Evolutionary conservation across 2,329 filamentous ascomycete genomes (phyloP).

Genomic region (Periconia sp.): DNA sequence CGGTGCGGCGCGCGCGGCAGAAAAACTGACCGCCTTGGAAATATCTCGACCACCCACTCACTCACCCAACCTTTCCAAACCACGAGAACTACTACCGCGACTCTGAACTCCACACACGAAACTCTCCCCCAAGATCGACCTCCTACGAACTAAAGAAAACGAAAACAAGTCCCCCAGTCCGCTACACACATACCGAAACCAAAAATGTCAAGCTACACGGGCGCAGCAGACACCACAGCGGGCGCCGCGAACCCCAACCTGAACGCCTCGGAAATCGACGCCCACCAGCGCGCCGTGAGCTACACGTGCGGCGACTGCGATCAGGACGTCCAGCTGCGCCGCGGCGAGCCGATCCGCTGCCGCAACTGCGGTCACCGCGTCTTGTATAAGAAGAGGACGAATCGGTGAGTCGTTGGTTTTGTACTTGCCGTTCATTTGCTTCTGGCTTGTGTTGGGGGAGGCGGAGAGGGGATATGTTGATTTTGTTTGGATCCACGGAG

Average conservation of each 20-base stretch:
- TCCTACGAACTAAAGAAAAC: too few relatives aligned
- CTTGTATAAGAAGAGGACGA: conserved; percentile 96
- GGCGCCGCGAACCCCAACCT: conserved; percentile 60
- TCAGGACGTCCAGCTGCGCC: conserved; percentile 71
- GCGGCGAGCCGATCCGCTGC: conserved; percentile 80
- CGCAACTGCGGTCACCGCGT: conserved; percentile 94
- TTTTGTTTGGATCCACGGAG: too few relatives aligned
- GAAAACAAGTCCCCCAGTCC: too few relatives aligned
- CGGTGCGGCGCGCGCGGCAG: too few relatives aligned
- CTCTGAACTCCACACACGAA: too few relatives aligned
- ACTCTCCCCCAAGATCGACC: too few relatives aligned
- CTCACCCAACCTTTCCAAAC: too few relatives aligned
- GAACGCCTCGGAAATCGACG: conserved; percentile 43
- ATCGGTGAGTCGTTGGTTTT: conserved; percentile 67
- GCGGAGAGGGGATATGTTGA: background rate
- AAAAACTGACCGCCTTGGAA: too few relatives aligned
- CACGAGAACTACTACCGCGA: too few relatives aligned
- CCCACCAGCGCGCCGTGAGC: conserved; percentile 48
- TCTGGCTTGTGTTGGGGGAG: background rate
- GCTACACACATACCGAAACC: background rate
- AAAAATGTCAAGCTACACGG: background rate
- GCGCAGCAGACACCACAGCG: background rate
- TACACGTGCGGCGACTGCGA: conserved; percentile 81
- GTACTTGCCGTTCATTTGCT: background rate
- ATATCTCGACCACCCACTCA: too few relatives aligned